These are phyloP conservation scores for Candida caryicola DNA, from an alignment of 805 yeast species.

Conservation along the genomic window DNA sequence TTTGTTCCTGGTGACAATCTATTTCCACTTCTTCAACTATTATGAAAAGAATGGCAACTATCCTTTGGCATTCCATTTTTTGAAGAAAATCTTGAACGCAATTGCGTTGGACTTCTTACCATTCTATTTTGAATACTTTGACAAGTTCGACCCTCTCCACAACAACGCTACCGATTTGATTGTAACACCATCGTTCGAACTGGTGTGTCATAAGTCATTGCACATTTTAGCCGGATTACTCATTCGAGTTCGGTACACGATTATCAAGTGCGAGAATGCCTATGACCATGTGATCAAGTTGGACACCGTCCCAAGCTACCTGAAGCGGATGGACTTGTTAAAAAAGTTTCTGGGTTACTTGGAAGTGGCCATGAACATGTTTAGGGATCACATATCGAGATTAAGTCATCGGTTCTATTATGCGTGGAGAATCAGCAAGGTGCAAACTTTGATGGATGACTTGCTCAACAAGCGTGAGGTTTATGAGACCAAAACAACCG, in stretches of 20 bases:
- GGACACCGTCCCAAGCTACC: constrained; percentile 16
- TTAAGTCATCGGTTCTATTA: constrained; percentile 59
- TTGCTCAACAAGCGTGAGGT: constrained; percentile 29
- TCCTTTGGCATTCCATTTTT: constrained; percentile 35
- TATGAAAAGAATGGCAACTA: constrained; percentile 36
- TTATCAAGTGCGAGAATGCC: constrained; percentile 4
- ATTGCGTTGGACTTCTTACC: constrained; percentile 15
- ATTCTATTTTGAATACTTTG: constrained; percentile 14
- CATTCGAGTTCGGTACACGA: constrained; percentile 7
- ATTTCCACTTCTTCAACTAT: constrained; percentile 40
- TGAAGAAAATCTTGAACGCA: constrained; percentile 30
- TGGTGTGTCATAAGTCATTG: constrained; percentile 17
- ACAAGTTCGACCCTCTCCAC: constrained; percentile 7
- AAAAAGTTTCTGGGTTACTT: constrained; percentile 1
- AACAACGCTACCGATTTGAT: constrained; percentile 18
- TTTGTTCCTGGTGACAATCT: constrained; percentile 37
- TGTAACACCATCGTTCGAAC: constrained; percentile 18
- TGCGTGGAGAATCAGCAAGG: constrained; percentile 67
- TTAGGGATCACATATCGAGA: constrained; percentile 18
- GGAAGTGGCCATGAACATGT: constrained; percentile 2
- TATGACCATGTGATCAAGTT: constrained; percentile 19
- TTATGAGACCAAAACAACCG: constrained; percentile 12
- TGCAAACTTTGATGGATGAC: constrained; percentile 43
- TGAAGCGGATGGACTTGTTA: constrained; percentile 7
- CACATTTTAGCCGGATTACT: constrained; percentile 9